Evolutionary conservation across 768 basidiomycete species (phyloP), one percentile per base, ranked within the genome.

Genomic region (Postia placenta): DNA sequence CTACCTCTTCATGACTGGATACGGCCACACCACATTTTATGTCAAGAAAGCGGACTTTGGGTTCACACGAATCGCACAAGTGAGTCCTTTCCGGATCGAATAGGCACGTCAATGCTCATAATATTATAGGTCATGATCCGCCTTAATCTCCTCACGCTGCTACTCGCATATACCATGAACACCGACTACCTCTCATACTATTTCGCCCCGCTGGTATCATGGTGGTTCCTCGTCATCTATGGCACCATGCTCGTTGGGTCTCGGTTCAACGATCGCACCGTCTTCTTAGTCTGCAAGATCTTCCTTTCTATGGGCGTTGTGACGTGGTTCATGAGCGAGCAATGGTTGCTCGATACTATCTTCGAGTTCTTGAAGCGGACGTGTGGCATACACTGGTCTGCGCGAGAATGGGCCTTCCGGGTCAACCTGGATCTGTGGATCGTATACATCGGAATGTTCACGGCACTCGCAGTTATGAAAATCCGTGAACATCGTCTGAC

Each of bases 1-100:
- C 1, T 93, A 92, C 63, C 73, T 93, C 15, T 94, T 92, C 68
- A 91, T 94, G 91, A 88, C 88, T 20, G 92, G 92, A 38, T 96
- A 92, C 70, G 87, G 90, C 15, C 90, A 92, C 60, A 86, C 87
- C 9, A 86, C 78, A 39, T 96, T 83, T 65, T 95, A 93, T 67
- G 70, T 93, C 56, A 88, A 86, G 64, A 94, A 94, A 64, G 87
- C 83, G 17, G 89, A 95, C 64, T 95, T 84, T 67, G 79, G 87
- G 2, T 84, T 89, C 64, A 64, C 75, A 35, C 83, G 92, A 25
- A 72, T 94, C 43, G 81, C 84, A 20, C 84, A 83, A 65, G 84
- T 83, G 72, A 62, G n/a, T 4, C 36, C 26, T 15, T 47, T 17
- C 19, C n/a, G 22, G 20, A 11, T 38, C 35, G 20, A 15, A 14